Evolutionary conservation across 2,329 filamentous ascomycete species (phyloP), one percentile per base, ranked within the genome.

Genomic region (Rhinocladiella mackenziei): DNA sequence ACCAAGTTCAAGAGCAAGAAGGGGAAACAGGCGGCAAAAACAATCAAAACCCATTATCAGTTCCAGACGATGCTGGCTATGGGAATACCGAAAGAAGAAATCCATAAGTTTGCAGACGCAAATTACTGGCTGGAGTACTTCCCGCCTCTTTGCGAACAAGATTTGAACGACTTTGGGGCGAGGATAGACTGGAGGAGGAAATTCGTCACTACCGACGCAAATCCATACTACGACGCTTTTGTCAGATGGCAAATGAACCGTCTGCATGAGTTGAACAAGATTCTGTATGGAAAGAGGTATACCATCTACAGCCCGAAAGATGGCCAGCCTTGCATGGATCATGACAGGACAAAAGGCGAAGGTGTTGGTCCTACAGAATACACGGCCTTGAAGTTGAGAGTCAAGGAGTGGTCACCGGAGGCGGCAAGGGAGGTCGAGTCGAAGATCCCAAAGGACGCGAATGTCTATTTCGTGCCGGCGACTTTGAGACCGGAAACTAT

Each of bases 401-500:
- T 94, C 19, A 78, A 89, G 56, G 85, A 95, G 62, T 98, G 89
- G 89, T 78, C 89, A 1, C 80, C 84, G 20, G 76, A 82, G 52
- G 85, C 88, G 17, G 78, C 80, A 53, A 78, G 84, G 55, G 71
- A 78, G 40, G 69, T 97, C 46, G 77, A 83, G 63, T 83, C 79
- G 54, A 92, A 91, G 70, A 70, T 97, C 3, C 86, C 91, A 4
- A 76, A 81, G 25, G 81, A 78, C 53, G 83, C 86, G 33, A 84
- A 84, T 50, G 83, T 96, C 44, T 97, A 84, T 71, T 84, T 97
- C 59, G 80, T 97, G 9, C 86, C 92, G 9, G 92, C 92, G 11
- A 97, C 92, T 43, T 77, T 98, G 50, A 78, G 92, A 51, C 88
- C 92, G 2, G 92, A 98, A 74, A 98, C 92, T 25, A 97, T 98